phyloP scores from a whole-genome alignment of 805 yeast genomes.

The Lipomyces japonicus region DNA sequence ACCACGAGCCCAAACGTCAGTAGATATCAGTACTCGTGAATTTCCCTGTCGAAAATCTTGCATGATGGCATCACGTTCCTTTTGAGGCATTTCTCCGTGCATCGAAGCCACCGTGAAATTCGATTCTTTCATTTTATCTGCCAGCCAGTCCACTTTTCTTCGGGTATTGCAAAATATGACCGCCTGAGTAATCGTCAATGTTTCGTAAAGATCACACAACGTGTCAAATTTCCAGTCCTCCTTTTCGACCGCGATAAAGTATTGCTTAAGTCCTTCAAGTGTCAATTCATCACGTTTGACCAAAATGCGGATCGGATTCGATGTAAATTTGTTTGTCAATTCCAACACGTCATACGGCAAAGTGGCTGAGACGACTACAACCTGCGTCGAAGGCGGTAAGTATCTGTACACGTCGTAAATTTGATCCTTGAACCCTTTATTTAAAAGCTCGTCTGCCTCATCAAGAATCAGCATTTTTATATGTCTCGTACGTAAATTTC shows the following conservation, averaged over 20 bases:
- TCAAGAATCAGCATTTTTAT: conserved; percentile 93
- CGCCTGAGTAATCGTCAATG: conserved; percentile 93
- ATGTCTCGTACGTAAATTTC: conserved; percentile 73
- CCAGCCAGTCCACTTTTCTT: conserved; percentile 85
- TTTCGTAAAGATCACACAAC: conserved; percentile 89
- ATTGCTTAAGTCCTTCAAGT: conserved; percentile 93
- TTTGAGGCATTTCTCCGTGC: conserved; percentile 95
- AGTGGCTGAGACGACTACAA: conserved; percentile 91
- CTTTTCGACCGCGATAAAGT: conserved; percentile 80
- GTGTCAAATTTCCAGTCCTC: conserved; percentile 96
- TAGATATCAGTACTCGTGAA: conserved; percentile 85
- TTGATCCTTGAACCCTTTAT: conserved; percentile 91
- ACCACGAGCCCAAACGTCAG: conserved; percentile 97
- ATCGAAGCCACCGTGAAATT: conserved; percentile 90
- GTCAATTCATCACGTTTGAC: conserved; percentile 96
- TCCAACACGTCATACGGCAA: conserved; percentile 89
- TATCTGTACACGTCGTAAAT: conserved; percentile 88
- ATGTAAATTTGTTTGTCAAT: conserved; percentile 89
- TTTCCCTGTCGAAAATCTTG: conserved; percentile 92
- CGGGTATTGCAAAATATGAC: conserved; percentile 97
- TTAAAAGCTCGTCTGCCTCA: conserved; percentile 97
- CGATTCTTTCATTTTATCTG: conserved; percentile 65
- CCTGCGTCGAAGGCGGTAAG: conserved; percentile 87
- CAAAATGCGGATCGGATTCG: conserved; percentile 86
- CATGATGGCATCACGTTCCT: conserved; percentile 92